Percentiles rank a stretch among this genome's conserved stretches.
Evolutionary conservation across 192 early-diverging fungal species (phyloP).

Genomic region (Chytriomyces sp.): DNA sequence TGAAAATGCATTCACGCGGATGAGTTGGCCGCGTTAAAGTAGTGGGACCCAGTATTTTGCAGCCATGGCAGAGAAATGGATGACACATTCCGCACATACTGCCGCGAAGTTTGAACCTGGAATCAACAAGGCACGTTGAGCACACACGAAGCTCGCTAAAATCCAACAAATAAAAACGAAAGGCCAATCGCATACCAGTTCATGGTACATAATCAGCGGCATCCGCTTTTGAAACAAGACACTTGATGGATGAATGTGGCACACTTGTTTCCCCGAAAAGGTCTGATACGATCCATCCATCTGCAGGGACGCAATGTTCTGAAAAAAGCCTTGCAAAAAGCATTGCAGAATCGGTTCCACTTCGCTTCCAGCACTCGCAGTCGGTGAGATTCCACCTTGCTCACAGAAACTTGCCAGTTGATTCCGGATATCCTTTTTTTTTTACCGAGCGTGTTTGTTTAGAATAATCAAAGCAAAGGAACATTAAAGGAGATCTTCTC

Average conservation of each 20-base stretch:
- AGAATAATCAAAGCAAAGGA: too few species aligned
- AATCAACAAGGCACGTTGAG: background rate
- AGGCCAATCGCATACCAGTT: conserved; percentile 70
- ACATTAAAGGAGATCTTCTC: too few species aligned
- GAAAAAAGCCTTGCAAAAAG: conserved; percentile 87
- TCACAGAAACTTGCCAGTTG: conserved; percentile 83
- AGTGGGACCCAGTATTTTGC: conserved; percentile 28
- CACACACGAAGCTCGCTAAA: too few species aligned
- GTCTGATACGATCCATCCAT: conserved; percentile 86
- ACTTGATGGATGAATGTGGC: conserved; percentile 85
- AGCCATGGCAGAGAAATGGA: conserved; percentile 85
- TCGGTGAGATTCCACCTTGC: conserved; percentile 69
- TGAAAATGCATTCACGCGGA: too few species aligned
- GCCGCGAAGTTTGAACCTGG: conserved; percentile 80
- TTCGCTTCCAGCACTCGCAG: conserved; percentile 71
- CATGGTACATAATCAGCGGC: conserved; percentile 85
- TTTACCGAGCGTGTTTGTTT: background rate
- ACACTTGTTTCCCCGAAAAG: conserved; percentile 63
- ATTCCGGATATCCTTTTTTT: conserved; percentile 74
- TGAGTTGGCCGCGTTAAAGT: conserved; percentile 1
- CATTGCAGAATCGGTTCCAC: conserved; percentile 79
- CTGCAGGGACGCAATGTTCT: conserved; percentile 85
- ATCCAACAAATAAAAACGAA: too few species aligned
- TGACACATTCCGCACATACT: conserved; percentile 86
- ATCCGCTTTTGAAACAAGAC: conserved; percentile 80